Evolutionary conservation across 805 yeast genomes (phyloP), one percentile per base, ranked within the genome.

Genomic region (Candida gorgasii): DNA sequence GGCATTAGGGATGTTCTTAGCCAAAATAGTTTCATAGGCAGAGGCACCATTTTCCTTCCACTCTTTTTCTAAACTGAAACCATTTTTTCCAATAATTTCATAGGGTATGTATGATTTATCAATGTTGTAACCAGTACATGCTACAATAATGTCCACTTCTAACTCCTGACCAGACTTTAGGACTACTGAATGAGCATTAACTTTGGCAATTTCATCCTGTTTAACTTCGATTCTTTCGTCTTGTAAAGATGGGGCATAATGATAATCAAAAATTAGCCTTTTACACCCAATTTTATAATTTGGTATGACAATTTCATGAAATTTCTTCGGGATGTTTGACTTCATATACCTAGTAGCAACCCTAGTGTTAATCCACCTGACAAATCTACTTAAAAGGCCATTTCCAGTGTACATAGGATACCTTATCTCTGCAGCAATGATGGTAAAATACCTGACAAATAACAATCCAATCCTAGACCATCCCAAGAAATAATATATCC

Each of bases 271-370:
- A 36, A 69, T 61, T 46, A 67, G 51, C 36, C 75, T 51, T 50
- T 69, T 69, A 55, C 75, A 69, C 3, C 75, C 75, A 46, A 67
- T 53, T 46, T 68, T 69, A 53, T 49, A 68, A 17, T 63, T 57
- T 12, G 75, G 75, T 18, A 67, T 54, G 28, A 69, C 43, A 45
- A 47, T 30, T 13, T 62, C 59, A 29, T 64, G 69, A 50, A 50
- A 66, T 50, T 64, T 55, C 30, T 58, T 45, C 1, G 73, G 75
- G 7, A 64, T 57, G 6, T 48, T 49, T 7, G 31, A 35, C 18
- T 44, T 52, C 63, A 68, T 63, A 42, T 67, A 67, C 8, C 38
- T 27, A 9, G 49, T 12, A 1, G 63, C 49, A 13, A 34, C 5
- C 31, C 46, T 37, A 3, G 56, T 46, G 44, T 61, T 59, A 30